These are phyloP conservation scores for Paragyromitra xinjiangensis DNA, from an alignment of 495 filamentous ascomycete genomes.

Conservation along the genomic window DNA sequence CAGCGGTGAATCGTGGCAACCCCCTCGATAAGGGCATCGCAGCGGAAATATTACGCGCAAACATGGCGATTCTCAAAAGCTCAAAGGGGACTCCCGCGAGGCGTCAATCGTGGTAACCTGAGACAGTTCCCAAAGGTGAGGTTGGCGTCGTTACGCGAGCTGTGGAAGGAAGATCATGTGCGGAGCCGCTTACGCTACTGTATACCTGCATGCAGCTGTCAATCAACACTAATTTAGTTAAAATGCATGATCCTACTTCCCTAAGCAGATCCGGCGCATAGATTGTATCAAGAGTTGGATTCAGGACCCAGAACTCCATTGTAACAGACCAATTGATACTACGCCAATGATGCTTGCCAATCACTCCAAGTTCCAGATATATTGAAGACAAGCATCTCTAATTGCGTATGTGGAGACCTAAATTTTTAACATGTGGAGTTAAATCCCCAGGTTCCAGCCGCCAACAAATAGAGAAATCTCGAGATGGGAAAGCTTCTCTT, in stretches of 20 bases:
- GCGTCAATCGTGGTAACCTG: background rate
- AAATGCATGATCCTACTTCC: background rate
- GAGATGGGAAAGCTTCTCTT: slow-evolving; percentile 9
- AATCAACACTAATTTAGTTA: background rate
- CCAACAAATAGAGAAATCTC: slow-evolving; percentile 5
- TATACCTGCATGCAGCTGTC: background rate
- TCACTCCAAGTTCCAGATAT: background rate
- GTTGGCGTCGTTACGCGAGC: background rate
- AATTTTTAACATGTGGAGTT: background rate
- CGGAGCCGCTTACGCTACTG: slow-evolving; percentile 17
- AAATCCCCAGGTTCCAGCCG: background rate
- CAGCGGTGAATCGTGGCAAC: slow-evolving; percentile 1
- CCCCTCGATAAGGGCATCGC: background rate
- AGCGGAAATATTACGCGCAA: slow-evolving; percentile 6
- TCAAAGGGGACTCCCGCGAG: background rate
- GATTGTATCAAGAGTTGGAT: background rate
- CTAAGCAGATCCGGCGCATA: slow-evolving; percentile 10
- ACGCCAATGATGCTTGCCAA: background rate
- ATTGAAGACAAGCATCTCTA: background rate
- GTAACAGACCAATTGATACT: background rate
- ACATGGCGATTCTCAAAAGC: slow-evolving; percentile 11
- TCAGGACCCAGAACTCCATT: background rate
- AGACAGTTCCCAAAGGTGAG: background rate
- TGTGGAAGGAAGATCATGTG: background rate
- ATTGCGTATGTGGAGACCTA: background rate